These are phyloP conservation scores for Ophiostoma pallidulum DNA, from an alignment of 2,329 filamentous ascomycete genomes.

Conservation along the genomic window DNA sequence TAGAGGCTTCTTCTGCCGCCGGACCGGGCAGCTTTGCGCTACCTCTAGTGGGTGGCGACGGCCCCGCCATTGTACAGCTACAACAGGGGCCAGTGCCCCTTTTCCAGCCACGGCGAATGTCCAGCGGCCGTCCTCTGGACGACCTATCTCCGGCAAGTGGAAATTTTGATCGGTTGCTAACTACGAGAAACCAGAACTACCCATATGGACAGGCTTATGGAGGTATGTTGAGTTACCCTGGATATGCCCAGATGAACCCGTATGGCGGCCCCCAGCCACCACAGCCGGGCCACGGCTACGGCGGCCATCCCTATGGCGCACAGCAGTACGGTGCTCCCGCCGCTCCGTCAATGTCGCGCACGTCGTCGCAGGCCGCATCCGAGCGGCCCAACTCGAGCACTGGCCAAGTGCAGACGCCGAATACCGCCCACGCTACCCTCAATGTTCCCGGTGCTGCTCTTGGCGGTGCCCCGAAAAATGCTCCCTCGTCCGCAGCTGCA, in stretches of 20 bases:
- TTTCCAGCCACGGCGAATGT: slow-evolving; percentile 6
- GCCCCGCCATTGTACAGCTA: not conserved
- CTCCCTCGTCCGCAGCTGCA: slow-evolving; percentile 31
- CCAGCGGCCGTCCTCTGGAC: slow-evolving; percentile 22
- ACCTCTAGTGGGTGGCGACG: not conserved
- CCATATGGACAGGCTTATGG: slow-evolving; percentile 19
- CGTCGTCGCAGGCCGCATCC: slow-evolving; percentile 66
- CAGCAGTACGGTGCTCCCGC: slow-evolving; percentile 25
- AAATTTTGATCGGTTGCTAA: slow-evolving; percentile 67
- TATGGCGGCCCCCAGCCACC: slow-evolving; percentile 25
- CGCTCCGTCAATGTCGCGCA: slow-evolving; percentile 72
- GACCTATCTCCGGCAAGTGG: slow-evolving; percentile 61
- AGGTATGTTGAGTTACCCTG: slow-evolving; percentile 19
- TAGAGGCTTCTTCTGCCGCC: not conserved
- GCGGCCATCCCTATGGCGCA: slow-evolving; percentile 34
- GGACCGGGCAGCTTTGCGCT: not conserved
- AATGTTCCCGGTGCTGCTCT: slow-evolving; percentile 41
- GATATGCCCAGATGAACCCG: slow-evolving; percentile 28
- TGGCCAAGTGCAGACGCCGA: slow-evolving; percentile 51
- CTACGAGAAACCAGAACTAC: slow-evolving; percentile 56
- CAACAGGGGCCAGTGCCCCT: slow-evolving; percentile 16
- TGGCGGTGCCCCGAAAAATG: slow-evolving; percentile 9
- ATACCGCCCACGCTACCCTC: slow-evolving; percentile 49
- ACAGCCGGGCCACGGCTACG: slow-evolving; percentile 39
- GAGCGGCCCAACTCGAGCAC: slow-evolving; percentile 56